phyloP scores from a whole-genome alignment of 2,329 filamentous ascomycete species.

The Penicillium crustosum region DNA sequence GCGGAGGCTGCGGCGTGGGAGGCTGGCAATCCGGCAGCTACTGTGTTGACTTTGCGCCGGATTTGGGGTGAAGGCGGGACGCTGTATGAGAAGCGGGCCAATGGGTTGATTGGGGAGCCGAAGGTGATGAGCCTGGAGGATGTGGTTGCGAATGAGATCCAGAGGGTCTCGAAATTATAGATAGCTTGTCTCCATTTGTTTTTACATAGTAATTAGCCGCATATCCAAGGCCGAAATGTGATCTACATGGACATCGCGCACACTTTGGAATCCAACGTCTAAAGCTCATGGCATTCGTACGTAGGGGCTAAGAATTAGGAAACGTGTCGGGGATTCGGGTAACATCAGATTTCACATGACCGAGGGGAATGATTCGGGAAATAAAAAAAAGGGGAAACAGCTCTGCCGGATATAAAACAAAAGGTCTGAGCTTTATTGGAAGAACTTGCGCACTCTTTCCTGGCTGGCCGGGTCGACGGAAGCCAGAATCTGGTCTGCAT shows the following conservation, averaged over 20 bases:
- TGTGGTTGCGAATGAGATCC: conserved; percentile 40
- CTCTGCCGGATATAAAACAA: conserved; percentile 24
- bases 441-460: conserved; percentile 74
- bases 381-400: conserved; percentile 15
- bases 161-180: conserved; percentile 13
- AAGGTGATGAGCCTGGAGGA: conserved; percentile 55
- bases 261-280: conserved; percentile 1
- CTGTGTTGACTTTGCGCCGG: conserved; percentile 60
- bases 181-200: neutral
- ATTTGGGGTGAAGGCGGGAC: conserved; percentile 75
- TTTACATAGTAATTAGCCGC: neutral
- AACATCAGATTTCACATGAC: conserved; percentile 28
- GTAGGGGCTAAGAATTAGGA: conserved; percentile 16
- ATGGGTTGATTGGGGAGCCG: conserved; percentile 57
- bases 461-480: conserved; percentile 79
- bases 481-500: conserved; percentile 72
- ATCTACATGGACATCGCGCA: neutral
- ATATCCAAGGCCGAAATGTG: neutral
- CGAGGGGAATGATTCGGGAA: conserved; percentile 22
- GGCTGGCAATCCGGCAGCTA: conserved; percentile 53
- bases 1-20: conserved; percentile 62
- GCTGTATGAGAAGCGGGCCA: conserved; percentile 67
- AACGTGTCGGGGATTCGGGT: conserved; percentile 22
- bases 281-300: conserved; percentile 13
- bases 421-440: conserved; percentile 54